Evolutionary conservation across 169 alveolate genomes (phyloP), one percentile per base, ranked within the genome.

Genomic region (Cyclospora cayetanensis): DNA sequence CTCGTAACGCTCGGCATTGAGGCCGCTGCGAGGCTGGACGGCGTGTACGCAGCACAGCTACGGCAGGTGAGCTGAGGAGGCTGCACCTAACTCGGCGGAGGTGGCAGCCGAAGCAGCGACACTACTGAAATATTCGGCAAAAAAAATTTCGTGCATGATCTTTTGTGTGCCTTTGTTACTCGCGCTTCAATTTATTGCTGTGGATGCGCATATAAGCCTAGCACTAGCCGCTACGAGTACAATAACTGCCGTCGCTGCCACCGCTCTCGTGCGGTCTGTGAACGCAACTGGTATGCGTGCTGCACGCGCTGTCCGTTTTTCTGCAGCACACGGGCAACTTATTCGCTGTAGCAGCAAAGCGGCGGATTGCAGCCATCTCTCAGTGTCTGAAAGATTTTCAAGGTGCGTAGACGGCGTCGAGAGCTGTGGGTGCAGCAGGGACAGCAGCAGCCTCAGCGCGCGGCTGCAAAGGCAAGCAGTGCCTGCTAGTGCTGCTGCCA

Each of bases 371-470:
- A 15, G 70, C 70, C n/a, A 7, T 55, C 27, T 22, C 11, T 4
- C 11, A 55, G 70, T 55, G 34, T 55, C 70, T 55, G 9, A 22
- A 55, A 22, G 31, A 55, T 7, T 22, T 15, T 22, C 34, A 22
- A 55, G 29, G 31, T 22, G 29, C 34, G 34, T 55, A 22, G n/a
- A 11, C 31, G 9, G 7, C 11, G n/a, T 22, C 60, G 7, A 7
- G 7, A 46, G 70, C 27, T 55, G 31, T 29, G 9, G 70, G 34
- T 11, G 70, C 70, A 15, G 70, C 70, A 15, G 70, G 34, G n/a
- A 29, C 70, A 55, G 70, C 70, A 55, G 70, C 70, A 55, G 70
- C 27, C n/a, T 20, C 29, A 15, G 70, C 70, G n/a, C 70, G 70
- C 70, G 9, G 70, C 70, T 4, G 70, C 70, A 55, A 29, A 22